Conservation (phyloP, 108 stramenopile genomes). For the Nannochloropsis gaditana region DNA sequence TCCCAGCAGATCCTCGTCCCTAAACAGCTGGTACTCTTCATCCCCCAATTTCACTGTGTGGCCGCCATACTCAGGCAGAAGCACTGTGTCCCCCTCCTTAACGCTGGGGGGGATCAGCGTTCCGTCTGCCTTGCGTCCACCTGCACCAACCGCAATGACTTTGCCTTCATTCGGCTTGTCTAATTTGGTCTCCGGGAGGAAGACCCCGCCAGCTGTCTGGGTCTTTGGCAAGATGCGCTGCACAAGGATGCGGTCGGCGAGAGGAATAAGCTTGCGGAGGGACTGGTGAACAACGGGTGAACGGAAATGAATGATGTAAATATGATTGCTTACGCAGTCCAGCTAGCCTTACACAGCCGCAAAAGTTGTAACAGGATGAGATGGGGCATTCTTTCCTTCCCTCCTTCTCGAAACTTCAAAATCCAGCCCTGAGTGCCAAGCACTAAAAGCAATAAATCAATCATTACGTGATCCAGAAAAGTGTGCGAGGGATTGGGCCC, state of each 20-base stretch:
- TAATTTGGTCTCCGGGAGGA: constrained; percentile 77
- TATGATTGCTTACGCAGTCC: no score
- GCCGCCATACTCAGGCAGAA: constrained; percentile 94
- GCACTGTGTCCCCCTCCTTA: constrained; percentile 69
- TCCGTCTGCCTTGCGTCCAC: constrained; percentile 54
- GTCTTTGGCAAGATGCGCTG: constrained; percentile 69
- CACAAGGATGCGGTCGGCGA: constrained; percentile 93
- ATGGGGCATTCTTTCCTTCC: no score
- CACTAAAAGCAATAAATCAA: no score
- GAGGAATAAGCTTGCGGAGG: constrained; percentile 66
- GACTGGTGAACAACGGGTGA: background rate
- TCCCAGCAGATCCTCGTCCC: constrained; percentile 93
- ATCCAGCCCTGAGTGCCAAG: no score
- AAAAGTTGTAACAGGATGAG: no score
- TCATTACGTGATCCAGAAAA: no score
- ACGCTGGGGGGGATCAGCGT: constrained; percentile 40
- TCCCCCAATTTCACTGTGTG: constrained; percentile 77
- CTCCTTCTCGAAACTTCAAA: no score
- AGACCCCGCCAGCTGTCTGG: constrained; percentile 81
- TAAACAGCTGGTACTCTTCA: constrained; percentile 79
- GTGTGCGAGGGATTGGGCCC: no score
- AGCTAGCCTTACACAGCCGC: no score
- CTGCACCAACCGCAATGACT: constrained; percentile 93
- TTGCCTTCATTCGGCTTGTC: constrained; percentile 90
- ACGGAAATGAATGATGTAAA: no score